Conservation (phyloP, 768 basidiomycete species). For the Kwoniella heveanensis region DNA sequence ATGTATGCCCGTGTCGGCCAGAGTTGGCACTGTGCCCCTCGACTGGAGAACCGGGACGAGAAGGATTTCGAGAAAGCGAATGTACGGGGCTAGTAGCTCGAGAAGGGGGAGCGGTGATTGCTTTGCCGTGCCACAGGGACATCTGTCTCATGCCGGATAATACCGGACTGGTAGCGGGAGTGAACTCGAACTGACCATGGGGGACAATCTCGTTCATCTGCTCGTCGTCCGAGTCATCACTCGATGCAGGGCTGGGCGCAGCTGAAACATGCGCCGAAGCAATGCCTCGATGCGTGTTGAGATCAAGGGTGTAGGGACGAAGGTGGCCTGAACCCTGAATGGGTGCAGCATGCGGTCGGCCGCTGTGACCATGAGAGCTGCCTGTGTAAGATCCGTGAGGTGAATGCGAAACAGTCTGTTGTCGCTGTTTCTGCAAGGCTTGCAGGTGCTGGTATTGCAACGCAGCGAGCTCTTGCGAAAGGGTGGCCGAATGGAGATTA, state of each 20-base stretch:
- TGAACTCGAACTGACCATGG: slow-evolving; percentile 40
- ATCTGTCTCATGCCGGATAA: slow-evolving; percentile 55
- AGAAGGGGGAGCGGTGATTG: slow-evolving; percentile 52
- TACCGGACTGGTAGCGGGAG: slow-evolving; percentile 55
- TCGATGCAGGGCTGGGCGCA: slow-evolving; percentile 44
- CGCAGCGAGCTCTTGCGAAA: slow-evolving; percentile 43
- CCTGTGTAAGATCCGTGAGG: slow-evolving; percentile 1
- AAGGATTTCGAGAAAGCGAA: slow-evolving; percentile 38
- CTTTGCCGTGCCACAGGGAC: slow-evolving; percentile 48
- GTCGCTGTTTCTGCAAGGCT: slow-evolving; percentile 33
- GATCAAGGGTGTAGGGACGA: slow-evolving; percentile 40
- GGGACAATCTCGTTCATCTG: slow-evolving; percentile 33
- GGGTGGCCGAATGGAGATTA: slow-evolving; percentile 37
- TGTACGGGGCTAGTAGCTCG: slow-evolving; percentile 42
- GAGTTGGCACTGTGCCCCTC: slow-evolving; percentile 54
- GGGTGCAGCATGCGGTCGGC: slow-evolving; percentile 14
- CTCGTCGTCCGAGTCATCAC: slow-evolving; percentile 54
- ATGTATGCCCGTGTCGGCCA: slow-evolving; percentile 52
- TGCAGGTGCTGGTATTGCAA: slow-evolving; percentile 48
- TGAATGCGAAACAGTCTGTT: slow-evolving; percentile 8
- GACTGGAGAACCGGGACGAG: slow-evolving; percentile 50
- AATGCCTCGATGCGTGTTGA: slow-evolving; percentile 32
- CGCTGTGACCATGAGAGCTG: slow-evolving; percentile 8
- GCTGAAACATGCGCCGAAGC: slow-evolving; percentile 50
- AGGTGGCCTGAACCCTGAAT: slow-evolving; percentile 15